Conservation (phyloP, 495 filamentous ascomycete genomes). For the Penicillium desertorum region DNA sequence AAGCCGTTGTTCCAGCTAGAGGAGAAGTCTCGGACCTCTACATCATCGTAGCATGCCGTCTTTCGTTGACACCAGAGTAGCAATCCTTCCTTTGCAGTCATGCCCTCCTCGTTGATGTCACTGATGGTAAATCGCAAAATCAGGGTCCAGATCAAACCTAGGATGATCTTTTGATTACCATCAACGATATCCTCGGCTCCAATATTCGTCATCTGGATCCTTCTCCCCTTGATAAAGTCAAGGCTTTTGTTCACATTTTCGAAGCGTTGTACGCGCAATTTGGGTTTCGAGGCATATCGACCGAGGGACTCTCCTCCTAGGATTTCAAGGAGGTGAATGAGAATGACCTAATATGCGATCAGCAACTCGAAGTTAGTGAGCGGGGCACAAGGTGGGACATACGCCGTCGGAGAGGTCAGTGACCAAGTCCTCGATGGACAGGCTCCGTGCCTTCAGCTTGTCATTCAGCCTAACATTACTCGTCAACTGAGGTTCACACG, state of each 20-base stretch:
- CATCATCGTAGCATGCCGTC: constrained; percentile 96
- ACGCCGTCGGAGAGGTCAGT: constrained; percentile 91
- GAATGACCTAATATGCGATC: constrained; percentile 62
- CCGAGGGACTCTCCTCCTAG: constrained; percentile 91
- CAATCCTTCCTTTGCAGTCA: constrained; percentile 95
- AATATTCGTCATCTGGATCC: constrained; percentile 97
- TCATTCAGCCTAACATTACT: constrained; percentile 74
- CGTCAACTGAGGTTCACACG: not conserved
- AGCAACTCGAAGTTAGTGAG: constrained; percentile 4
- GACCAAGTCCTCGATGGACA: constrained; percentile 80
- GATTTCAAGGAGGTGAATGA: constrained; percentile 96
- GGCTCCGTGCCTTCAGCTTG: constrained; percentile 73
- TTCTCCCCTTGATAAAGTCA: constrained; percentile 84
- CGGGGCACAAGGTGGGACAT: constrained; percentile 37
- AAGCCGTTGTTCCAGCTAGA: constrained; percentile 95
- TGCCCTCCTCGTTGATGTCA: constrained; percentile 96
- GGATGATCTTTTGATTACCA: constrained; percentile 94
- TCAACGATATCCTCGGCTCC: constrained; percentile 98
- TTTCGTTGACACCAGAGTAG: constrained; percentile 97
- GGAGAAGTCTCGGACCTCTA: constrained; percentile 91
- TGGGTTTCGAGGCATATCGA: constrained; percentile 92
- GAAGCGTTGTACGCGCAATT: constrained; percentile 93
- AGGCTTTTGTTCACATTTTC: constrained; percentile 97
- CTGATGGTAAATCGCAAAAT: constrained; percentile 98
- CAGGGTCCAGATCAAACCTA: constrained; percentile 95